These are phyloP conservation scores for Orbilia blumenaviensis DNA, from an alignment of 2,329 filamentous ascomycete species.

Conservation along the genomic window DNA sequence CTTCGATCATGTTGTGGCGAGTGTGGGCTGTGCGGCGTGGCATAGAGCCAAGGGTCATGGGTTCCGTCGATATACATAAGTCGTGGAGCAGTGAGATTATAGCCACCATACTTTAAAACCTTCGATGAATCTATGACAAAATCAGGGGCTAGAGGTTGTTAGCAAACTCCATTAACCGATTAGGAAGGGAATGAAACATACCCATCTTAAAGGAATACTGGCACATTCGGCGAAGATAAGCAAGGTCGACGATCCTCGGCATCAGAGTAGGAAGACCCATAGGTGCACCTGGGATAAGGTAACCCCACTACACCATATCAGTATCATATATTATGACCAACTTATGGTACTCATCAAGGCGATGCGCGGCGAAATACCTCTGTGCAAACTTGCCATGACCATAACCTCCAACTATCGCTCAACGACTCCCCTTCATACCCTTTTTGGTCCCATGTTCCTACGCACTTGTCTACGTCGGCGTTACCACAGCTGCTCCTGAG, in stretches of 20 bases:
- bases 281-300: conserved; percentile 61
- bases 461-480: background rate
- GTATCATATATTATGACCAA: background rate
- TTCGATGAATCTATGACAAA: conserved; percentile 70
- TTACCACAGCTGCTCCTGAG: conserved; percentile 17
- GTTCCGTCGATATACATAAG: conserved; percentile 81
- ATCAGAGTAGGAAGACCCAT: conserved; percentile 65
- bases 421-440: conserved; percentile 7
- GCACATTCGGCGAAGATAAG: conserved; percentile 64
- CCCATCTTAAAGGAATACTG: conserved; percentile 81
- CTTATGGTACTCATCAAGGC: background rate
- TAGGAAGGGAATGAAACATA: conserved; percentile 76
- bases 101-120: conserved; percentile 81
- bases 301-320: conserved; percentile 56
- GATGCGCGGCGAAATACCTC: conserved; percentile 22
- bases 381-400: conserved; percentile 49
- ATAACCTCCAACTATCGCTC: conserved; percentile 32
- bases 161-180: no score
- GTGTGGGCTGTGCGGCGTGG: conserved; percentile 77
- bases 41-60: conserved; percentile 80
- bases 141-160: conserved; percentile 75
- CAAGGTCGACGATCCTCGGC: conserved; percentile 57
- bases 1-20: conserved; percentile 36
- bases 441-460: background rate
- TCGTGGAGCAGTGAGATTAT: conserved; percentile 75